Percentiles rank a stretch among this genome's conserved stretches.
These are phyloP conservation scores for Calamus simplicifolius DNA, from an alignment of 176 grass and related monocot genomes.

Conservation along the genomic window DNA sequence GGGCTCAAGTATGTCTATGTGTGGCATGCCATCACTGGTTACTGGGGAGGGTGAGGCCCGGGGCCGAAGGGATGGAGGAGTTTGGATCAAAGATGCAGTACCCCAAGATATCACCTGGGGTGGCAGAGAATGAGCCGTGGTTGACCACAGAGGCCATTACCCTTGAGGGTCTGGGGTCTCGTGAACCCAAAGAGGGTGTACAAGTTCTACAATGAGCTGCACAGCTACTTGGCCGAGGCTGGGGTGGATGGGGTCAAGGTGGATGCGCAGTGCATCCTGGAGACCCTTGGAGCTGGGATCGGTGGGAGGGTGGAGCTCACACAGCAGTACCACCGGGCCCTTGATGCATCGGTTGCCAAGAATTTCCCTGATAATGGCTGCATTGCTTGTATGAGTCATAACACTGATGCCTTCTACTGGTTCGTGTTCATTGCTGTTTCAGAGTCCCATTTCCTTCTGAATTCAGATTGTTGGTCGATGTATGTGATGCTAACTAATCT, in stretches of 20 bases:
- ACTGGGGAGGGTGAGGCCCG: conserved; percentile 85
- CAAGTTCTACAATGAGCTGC: conserved; percentile 90
- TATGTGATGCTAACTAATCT: too few species aligned
- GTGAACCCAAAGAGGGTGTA: conserved; percentile 75
- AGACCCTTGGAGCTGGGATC: conserved; percentile 67
- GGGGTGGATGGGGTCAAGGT: conserved; percentile 94
- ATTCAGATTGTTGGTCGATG: too few species aligned
- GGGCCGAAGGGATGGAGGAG: conserved; percentile 42
- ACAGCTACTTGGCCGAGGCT: conserved; percentile 62
- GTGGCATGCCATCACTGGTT: conserved; percentile 95
- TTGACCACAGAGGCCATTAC: conserved; percentile 77
- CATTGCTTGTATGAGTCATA: conserved; percentile 97
- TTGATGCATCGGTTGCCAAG: conserved; percentile 78
- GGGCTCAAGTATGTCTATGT: conserved; percentile 95
- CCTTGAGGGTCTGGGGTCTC: conserved; percentile 63
- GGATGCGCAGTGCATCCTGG: conserved; percentile 78
- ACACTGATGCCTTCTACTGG: conserved; percentile 91
- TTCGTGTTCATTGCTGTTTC: neutral
- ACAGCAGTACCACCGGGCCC: conserved; percentile 63
- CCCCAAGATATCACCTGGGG: conserved; percentile 71
- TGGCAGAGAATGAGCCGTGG: conserved; percentile 62
- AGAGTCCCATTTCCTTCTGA: neutral
- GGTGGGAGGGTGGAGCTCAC: conserved; percentile 81
- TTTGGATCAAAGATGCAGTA: conserved; percentile 63
- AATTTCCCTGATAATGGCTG: conserved; percentile 88